phyloP scores from a whole-genome alignment of 1,139 yeast genomes.

The Debaryomyces subglobosus region DNA sequence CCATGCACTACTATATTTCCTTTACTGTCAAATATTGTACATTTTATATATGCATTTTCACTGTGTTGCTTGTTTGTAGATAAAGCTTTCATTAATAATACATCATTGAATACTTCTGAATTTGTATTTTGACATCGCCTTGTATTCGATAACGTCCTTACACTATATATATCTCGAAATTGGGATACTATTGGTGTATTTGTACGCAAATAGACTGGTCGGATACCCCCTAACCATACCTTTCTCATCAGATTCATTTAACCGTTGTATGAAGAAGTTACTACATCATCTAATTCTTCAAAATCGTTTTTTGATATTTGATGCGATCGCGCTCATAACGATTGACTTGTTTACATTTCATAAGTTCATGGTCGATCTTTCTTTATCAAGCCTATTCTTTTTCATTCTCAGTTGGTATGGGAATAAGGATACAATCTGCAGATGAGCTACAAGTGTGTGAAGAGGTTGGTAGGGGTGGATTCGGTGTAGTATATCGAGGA shows the following conservation, averaged over 20 bases:
- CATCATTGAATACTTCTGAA: constrained; percentile 22
- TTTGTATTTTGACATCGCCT: not conserved
- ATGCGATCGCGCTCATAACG: constrained; percentile 2
- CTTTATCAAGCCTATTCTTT: not conserved
- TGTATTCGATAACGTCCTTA: not conserved
- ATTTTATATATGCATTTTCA: constrained; percentile 45
- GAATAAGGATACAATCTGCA: constrained; percentile 30
- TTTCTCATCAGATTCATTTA: not conserved
- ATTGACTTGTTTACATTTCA: constrained; percentile 1
- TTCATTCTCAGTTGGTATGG: constrained; percentile 6
- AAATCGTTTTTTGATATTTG: constrained; percentile 1
- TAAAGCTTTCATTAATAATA: constrained; percentile 25
- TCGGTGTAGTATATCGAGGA: constrained; percentile 85
- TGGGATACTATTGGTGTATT: not conserved
- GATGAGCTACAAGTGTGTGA: constrained; percentile 60
- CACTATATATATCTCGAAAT: not conserved
- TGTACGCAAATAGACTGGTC: not conserved
- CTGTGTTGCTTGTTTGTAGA: constrained; percentile 19
- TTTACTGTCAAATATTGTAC: constrained; percentile 54
- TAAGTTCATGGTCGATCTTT: not conserved
- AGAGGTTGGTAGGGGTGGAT: constrained; percentile 86
- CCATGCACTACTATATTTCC: constrained; percentile 47
- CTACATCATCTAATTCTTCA: not conserved
- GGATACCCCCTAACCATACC: not conserved
- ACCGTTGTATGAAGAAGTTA: not conserved